These are phyloP conservation scores for Carnegiea gigantea DNA, from an alignment of 179 eudicot species.

Conservation along the genomic window DNA sequence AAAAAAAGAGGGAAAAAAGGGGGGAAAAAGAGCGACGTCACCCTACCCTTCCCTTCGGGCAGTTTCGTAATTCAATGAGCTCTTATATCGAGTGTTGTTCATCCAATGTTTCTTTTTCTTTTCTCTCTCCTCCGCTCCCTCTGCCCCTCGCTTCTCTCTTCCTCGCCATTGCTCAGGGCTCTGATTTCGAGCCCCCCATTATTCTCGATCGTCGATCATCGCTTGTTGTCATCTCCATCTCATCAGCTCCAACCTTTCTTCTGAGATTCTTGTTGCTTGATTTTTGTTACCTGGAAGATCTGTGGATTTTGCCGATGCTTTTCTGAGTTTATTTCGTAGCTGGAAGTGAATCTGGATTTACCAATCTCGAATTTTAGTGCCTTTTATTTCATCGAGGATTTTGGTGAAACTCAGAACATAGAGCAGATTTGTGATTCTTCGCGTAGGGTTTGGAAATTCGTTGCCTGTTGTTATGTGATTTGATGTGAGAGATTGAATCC, in stretches of 20 bases:
- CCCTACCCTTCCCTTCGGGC: background rate
- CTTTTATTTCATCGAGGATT: conserved; percentile 3
- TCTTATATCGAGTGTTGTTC: background rate
- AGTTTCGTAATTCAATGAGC: conserved; percentile 3
- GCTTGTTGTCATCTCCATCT: background rate
- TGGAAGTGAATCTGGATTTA: conserved; percentile 16
- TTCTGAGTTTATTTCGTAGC: background rate
- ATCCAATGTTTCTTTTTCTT: background rate
- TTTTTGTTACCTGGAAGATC: conserved; percentile 25
- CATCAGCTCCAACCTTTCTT: background rate
- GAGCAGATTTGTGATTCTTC: conserved; percentile 10
- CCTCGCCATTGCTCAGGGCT: background rate
- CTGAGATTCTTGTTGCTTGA: background rate
- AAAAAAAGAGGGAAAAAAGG: background rate
- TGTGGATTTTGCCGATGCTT: conserved; percentile 9
- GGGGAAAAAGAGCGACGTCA: background rate
- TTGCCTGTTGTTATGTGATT: conserved; percentile 31
- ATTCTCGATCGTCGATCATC: background rate
- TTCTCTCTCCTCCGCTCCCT: background rate
- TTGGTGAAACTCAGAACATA: background rate
- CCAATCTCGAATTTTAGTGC: background rate
- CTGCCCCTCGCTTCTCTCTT: background rate
- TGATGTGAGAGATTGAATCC: conserved; percentile 21
- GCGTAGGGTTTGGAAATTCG: conserved; percentile 27
- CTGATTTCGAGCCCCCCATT: conserved; percentile 23